Percentiles rank a stretch among this genome's conserved stretches.
Conservation (phyloP, 306 rosid species). For the Cyamopsis tetragonoloba region DNA sequence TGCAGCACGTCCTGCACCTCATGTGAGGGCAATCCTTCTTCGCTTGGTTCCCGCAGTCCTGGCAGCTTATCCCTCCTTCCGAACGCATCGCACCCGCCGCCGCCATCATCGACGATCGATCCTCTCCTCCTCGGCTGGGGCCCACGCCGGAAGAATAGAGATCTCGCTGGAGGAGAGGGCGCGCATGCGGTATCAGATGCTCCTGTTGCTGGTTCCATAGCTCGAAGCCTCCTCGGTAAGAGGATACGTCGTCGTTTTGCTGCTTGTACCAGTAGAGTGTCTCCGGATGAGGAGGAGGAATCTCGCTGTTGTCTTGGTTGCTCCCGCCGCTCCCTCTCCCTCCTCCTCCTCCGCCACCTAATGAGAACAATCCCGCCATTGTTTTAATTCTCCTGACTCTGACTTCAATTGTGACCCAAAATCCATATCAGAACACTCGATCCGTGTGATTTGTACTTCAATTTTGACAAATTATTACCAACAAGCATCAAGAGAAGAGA, state of each 20-base stretch:
- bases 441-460: neutral
- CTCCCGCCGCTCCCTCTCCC: conserved; percentile 25
- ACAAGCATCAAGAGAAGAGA: neutral
- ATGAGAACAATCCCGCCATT: conserved; percentile 93
- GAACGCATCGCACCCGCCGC: conserved; percentile 34
- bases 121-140: conserved; percentile 52
- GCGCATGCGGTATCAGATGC: conserved; percentile 37
- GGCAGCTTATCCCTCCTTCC: conserved; percentile 70
- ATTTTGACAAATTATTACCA: neutral
- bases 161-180: conserved; percentile 55
- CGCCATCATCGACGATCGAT: conserved; percentile 59
- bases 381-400: conserved; percentile 33
- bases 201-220: conserved; percentile 72
- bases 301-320: neutral
- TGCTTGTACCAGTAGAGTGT: conserved; percentile 58
- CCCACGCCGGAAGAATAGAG: conserved; percentile 67
- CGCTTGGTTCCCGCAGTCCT: conserved; percentile 97
- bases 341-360: conserved; percentile 34
- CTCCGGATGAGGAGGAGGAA: conserved; percentile 38
- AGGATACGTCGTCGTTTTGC: conserved; percentile 45
- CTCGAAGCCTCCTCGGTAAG: conserved; percentile 69
- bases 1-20: conserved; percentile 94
- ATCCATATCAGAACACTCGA: conserved; percentile 72
- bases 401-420: conserved; percentile 42
- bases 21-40: conserved; percentile 85